Percentiles rank a stretch among this genome's conserved stretches.
Conservation (phyloP, 2,329 filamentous ascomycete genomes). For the Zasmidium citrigriseum region DNA sequence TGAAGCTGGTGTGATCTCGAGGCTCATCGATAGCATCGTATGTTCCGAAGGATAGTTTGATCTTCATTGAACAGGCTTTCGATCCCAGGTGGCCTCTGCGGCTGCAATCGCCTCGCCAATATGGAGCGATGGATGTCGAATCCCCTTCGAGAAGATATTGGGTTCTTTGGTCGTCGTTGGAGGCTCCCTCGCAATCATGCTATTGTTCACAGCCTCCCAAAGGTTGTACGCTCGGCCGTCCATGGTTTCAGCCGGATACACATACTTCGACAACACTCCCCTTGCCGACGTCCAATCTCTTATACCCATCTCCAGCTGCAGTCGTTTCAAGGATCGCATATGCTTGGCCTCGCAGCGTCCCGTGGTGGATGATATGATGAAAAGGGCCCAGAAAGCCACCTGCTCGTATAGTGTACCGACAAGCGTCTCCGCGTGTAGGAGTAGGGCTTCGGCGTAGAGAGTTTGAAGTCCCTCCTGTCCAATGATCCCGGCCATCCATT, state of each 20-base stretch:
- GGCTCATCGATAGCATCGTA: no score
- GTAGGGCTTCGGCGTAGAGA: slow-evolving; percentile 14
- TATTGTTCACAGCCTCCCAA: slow-evolving; percentile 17
- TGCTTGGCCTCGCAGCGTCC: slow-evolving; percentile 18
- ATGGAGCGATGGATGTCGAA: slow-evolving; percentile 14
- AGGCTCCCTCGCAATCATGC: slow-evolving; percentile 12
- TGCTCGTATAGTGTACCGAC: slow-evolving; percentile 23
- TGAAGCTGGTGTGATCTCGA: no score
- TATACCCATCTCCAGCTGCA: slow-evolving; percentile 12
- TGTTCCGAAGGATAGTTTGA: no score
- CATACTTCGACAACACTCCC: slow-evolving; percentile 7
- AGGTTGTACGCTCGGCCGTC: slow-evolving; percentile 17
- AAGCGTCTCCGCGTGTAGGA: slow-evolving; percentile 14
- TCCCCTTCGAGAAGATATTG: slow-evolving; percentile 15
- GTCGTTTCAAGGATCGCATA: slow-evolving; percentile 18
- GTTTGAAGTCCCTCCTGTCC: slow-evolving; percentile 10
- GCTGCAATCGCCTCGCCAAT: slow-evolving; percentile 15
- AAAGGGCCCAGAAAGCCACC: slow-evolving; percentile 20
- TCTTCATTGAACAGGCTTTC: no score
- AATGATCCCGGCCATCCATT: slow-evolving; percentile 7
- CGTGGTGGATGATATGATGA: slow-evolving; percentile 18
- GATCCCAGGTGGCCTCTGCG: slow-evolving; percentile 6
- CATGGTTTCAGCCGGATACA: slow-evolving; percentile 12
- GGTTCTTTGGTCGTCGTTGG: slow-evolving; percentile 12
- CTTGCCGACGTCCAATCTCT: slow-evolving; percentile 10